Evolutionary conservation across 2,329 filamentous ascomycete genomes (phyloP).

Genomic region (Colletotrichum phormii): DNA sequence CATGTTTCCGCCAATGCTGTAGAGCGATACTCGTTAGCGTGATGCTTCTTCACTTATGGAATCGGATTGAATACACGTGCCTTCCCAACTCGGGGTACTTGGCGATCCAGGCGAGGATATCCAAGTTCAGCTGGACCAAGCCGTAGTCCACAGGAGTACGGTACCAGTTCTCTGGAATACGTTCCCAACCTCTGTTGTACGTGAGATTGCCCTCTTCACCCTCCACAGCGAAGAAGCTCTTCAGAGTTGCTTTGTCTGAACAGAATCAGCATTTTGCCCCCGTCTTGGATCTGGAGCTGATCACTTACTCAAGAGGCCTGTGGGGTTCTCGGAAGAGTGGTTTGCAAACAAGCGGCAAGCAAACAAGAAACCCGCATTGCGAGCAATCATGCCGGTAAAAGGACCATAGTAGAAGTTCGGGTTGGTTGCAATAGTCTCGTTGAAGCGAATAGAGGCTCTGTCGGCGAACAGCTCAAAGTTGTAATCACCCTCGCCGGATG

Average conservation of each 20-base stretch:
- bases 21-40: neutral
- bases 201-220: conserved; percentile 51
- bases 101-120: conserved; percentile 50
- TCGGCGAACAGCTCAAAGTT: conserved; percentile 55
- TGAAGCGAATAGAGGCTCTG: conserved; percentile 56
- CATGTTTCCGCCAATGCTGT: conserved; percentile 63
- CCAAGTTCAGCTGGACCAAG: conserved; percentile 53
- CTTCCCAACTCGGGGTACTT: conserved; percentile 54
- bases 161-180: conserved; percentile 66
- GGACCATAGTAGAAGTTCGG: conserved; percentile 67
- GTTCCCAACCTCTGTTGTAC: conserved; percentile 60
- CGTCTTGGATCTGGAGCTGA: no score
- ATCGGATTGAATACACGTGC: neutral
- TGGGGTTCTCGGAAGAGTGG: conserved; percentile 53
- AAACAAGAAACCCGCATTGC: conserved; percentile 61
- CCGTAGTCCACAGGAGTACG: conserved; percentile 55
- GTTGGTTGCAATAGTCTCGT: conserved; percentile 61
- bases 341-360: conserved; percentile 56
- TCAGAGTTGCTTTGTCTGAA: conserved; percentile 50
- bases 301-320: conserved; percentile 37
- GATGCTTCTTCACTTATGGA: no score
- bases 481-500: conserved; percentile 31
- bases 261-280: neutral
- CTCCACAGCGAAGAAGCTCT: conserved; percentile 60
- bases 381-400: conserved; percentile 59